Base-by-base conservation (phyloP, 805 yeast species). In the Nakazawaea pomicola region DNA sequence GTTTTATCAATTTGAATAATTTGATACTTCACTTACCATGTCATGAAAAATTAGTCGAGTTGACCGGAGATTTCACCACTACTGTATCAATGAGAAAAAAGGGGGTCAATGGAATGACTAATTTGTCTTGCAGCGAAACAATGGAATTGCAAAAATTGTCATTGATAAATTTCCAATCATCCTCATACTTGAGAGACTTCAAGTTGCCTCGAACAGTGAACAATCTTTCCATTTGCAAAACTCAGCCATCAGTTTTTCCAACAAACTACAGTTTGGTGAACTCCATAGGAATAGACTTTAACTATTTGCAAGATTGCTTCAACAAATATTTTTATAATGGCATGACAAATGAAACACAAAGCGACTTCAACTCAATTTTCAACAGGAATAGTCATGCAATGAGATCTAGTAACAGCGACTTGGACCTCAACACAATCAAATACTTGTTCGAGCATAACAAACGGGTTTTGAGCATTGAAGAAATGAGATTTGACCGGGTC, bases 1-100 rank as follows among this genome's bases (percentile, higher is more conserved):
- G 52, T 32, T 53, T 51, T 29, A 40, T 53, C 27, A 49, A 47
- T 24, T 18, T 47, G 9, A 41, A 44, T n/a, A 29, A 35, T n/a
- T 40, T 48, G 17, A 7, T 48, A 7, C 4, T 21, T 2, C 10
- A 3, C 4, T 37, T 48, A 25, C 47, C 45, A 5, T 25, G 29
- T 10, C 21, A 7, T 1, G 34, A 29, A 9, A 27, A 29, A 7
- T 27, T 54, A 12, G 32, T 40, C 3, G 43, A 38, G 12, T 31
- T 53, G 2, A 51, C 43, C 17, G 51, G 54, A 15, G 48, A 49
- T 38, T 40, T 42, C 38, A 25, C 19, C 17, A 34, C 21, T 12
- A 29, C 14, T 20, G 16, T 16, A 17, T 40, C 38, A 12, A 43
- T 14, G 48, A 35, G 25, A 43, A 48, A 33, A 25, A 28, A 16